Conservation (phyloP, 2,329 filamentous ascomycete genomes). For the Parascedosporium putredinis region DNA sequence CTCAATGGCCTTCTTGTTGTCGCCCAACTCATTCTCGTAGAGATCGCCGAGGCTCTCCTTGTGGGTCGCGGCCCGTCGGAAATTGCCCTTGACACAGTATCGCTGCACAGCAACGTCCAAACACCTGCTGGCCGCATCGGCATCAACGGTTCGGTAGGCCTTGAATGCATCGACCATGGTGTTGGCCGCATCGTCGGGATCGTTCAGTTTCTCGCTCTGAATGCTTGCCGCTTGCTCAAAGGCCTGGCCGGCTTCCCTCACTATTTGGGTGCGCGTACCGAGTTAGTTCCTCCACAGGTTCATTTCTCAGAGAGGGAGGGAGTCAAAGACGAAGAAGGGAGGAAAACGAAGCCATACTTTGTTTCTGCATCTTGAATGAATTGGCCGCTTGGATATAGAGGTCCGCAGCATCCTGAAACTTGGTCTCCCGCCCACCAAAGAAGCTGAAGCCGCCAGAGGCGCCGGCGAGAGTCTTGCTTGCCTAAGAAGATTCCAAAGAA, state of each 20-base stretch:
- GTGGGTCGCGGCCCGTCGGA: slow-evolving; percentile 79
- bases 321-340: no score
- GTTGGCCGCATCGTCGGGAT: slow-evolving; percentile 87
- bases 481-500: slow-evolving; percentile 39
- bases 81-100: slow-evolving; percentile 84
- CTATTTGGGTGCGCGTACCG: slow-evolving; percentile 31
- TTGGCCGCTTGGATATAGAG: slow-evolving; percentile 83
- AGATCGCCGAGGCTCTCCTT: slow-evolving; percentile 83
- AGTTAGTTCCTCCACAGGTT: no score
- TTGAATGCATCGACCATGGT: slow-evolving; percentile 87
- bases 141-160: slow-evolving; percentile 78
- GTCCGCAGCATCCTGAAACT: slow-evolving; percentile 82
- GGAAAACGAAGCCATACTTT: slow-evolving; percentile 48
- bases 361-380: slow-evolving; percentile 79
- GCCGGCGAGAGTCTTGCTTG: slow-evolving; percentile 69
- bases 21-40: slow-evolving; percentile 71
- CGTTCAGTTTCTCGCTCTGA: slow-evolving; percentile 70
- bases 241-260: slow-evolving; percentile 73
- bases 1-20: slow-evolving; percentile 67
- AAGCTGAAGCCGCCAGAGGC: slow-evolving; percentile 77
- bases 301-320: no score
- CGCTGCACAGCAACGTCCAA: slow-evolving; percentile 71
- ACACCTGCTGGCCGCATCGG: slow-evolving; percentile 71
- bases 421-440: slow-evolving; percentile 79
- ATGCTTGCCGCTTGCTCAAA: slow-evolving; percentile 82